phyloP scores from a whole-genome alignment of 805 yeast genomes.

The Kodamaea jinghongensis region DNA sequence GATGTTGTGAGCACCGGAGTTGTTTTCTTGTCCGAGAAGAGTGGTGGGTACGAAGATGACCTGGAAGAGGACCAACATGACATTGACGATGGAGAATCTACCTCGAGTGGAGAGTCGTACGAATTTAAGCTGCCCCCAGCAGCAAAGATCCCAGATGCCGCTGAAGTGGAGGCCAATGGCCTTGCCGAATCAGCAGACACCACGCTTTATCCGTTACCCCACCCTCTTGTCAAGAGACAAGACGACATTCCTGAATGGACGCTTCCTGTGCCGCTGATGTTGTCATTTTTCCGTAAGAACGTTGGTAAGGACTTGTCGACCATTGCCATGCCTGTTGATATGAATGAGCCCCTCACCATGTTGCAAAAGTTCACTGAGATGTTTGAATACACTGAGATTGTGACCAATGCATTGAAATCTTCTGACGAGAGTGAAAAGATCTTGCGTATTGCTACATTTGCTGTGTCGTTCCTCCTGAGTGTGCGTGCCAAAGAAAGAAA shows the following conservation, averaged over 20 bases:
- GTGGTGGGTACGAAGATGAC: conserved; percentile 6
- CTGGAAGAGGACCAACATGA: conserved; percentile 10
- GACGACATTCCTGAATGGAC: conserved; percentile 55
- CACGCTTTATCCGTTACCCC: conserved; percentile 68
- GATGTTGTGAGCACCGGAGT: conserved; percentile 51
- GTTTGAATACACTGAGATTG: conserved; percentile 68
- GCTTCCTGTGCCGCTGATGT: conserved; percentile 75
- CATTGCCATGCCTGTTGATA: conserved; percentile 89
- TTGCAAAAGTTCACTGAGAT: conserved; percentile 78
- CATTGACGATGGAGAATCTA: background rate
- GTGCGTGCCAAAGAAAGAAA: conserved; percentile 73
- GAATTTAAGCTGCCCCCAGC: background rate
- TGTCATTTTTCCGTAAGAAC: conserved; percentile 78
- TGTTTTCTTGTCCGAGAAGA: conserved; percentile 41
- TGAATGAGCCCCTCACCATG: conserved; percentile 87
- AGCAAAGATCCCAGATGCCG: conserved; percentile 1
- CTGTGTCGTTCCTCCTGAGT: conserved; percentile 69
- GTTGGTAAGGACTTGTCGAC: conserved; percentile 88
- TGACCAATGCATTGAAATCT: conserved; percentile 58
- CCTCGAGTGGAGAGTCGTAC: background rate
- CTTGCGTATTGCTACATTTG: conserved; percentile 75
- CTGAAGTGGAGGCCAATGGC: background rate
- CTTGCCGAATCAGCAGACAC: conserved; percentile 12
- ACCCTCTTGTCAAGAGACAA: conserved; percentile 48
- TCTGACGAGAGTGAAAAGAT: conserved; percentile 54